Conservation (phyloP, 345 rosid species). For the Streptanthus diversifolius region DNA sequence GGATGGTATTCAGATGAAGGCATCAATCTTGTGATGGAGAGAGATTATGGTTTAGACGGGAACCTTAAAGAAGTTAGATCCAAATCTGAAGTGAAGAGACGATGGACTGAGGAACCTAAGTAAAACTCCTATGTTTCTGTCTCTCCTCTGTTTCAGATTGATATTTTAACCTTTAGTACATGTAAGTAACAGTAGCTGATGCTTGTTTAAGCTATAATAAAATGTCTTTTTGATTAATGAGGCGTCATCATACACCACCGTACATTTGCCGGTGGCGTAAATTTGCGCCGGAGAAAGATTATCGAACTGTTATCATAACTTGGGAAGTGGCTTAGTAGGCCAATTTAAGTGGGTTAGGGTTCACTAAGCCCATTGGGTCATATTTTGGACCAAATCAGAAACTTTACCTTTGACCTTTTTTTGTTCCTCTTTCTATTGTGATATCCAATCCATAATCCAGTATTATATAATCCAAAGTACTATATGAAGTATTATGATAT, state of each 20-base stretch:
- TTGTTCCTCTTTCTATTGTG: too few species aligned
- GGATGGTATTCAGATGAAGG: constrained; percentile 97
- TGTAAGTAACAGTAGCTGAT: not conserved
- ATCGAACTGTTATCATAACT: not conserved
- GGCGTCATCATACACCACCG: not conserved
- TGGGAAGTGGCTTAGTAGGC: not conserved
- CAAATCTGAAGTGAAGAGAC: constrained; percentile 78
- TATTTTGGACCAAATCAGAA: not conserved
- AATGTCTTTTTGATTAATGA: not conserved
- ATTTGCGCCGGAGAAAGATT: not conserved
- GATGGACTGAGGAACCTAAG: constrained; percentile 45
- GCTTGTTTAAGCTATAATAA: constrained; percentile 3
- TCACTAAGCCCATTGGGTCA: constrained; percentile 1
- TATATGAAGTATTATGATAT: not conserved
- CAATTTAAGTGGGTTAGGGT: not conserved
- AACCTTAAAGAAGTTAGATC: constrained; percentile 73
- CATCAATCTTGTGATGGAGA: constrained; percentile 85
- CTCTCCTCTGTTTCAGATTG: constrained; percentile 4
- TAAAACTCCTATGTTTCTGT: not conserved
- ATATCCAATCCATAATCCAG: too few species aligned
- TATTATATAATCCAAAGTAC: not conserved
- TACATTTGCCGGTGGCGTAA: not conserved
- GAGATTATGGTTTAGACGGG: constrained; percentile 82
- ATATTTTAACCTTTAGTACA: constrained; percentile 3
- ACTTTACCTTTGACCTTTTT: too few species aligned